These are phyloP conservation scores for Alloteropsis semialata DNA, from an alignment of 176 grass and related monocot species.

Conservation along the genomic window DNA sequence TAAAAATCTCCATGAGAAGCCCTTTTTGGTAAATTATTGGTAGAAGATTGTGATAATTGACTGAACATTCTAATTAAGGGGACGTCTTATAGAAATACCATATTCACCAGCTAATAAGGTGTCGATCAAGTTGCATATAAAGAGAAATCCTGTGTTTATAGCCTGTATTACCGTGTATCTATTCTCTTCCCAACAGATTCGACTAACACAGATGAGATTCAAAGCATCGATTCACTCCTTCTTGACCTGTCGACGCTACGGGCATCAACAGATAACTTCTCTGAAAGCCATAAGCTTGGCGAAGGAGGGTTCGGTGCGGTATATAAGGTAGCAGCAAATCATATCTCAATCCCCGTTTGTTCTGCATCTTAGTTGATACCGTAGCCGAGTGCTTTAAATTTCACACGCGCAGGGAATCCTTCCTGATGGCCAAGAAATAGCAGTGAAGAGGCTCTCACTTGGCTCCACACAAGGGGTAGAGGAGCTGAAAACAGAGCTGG, in stretches of 20 bases:
- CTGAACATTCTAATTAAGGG: no score
- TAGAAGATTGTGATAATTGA: no score
- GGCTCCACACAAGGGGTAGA: conserved; percentile 35
- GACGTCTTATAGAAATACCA: no score
- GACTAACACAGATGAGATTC: conserved; percentile 28
- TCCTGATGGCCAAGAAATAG: conserved; percentile 43
- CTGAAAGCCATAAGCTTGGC: conserved; percentile 57
- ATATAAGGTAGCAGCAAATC: conserved; percentile 57
- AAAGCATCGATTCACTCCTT: conserved; percentile 48
- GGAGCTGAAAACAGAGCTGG: conserved; percentile 49
- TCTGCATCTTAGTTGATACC: neutral
- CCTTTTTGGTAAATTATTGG: no score
- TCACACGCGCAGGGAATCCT: conserved; percentile 21
- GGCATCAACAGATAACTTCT: conserved; percentile 58
- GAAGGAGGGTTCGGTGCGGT: conserved; percentile 71
- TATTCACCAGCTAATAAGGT: no score
- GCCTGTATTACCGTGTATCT: neutral
- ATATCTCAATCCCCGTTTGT: neutral
- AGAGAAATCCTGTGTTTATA: neutral
- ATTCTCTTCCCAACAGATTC: conserved; percentile 34
- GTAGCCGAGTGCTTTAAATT: neutral
- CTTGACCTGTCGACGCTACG: conserved; percentile 45
- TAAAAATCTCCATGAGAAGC: no score
- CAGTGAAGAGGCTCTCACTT: conserved; percentile 44
- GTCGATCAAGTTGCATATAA: neutral